A percentile compares a stretch with the other conserved stretches of the same genome.
phyloP scores from a whole-genome alignment of 768 basidiomycete species.

The Amanita rimosa region DNA sequence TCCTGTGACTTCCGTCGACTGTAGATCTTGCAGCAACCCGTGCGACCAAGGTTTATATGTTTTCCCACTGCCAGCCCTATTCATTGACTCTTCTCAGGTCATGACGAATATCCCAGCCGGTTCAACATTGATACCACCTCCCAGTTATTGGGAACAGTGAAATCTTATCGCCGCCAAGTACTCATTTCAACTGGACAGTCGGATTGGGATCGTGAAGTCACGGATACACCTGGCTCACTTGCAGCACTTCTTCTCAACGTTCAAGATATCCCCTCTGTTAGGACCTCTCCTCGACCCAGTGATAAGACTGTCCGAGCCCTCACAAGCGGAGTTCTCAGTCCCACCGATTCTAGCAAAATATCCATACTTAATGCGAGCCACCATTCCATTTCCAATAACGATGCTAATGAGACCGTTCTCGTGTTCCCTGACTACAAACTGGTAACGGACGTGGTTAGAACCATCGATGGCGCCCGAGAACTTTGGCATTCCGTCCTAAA shows the following conservation, averaged over 20 bases:
- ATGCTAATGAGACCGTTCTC: constrained; percentile 65
- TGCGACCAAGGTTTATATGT: constrained; percentile 54
- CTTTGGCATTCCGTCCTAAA: constrained; percentile 58
- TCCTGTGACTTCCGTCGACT: constrained; percentile 58
- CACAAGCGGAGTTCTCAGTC: constrained; percentile 44
- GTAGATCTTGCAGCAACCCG: constrained; percentile 65
- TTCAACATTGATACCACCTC: constrained; percentile 74
- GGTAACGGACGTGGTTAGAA: constrained; percentile 58
- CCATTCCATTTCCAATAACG: constrained; percentile 52
- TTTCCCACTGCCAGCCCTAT: constrained; percentile 11
- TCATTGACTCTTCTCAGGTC: constrained; percentile 29
- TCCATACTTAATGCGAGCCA: constrained; percentile 83
- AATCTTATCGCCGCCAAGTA: constrained; percentile 79
- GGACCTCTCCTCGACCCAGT: constrained; percentile 11
- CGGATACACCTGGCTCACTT: constrained; percentile 57
- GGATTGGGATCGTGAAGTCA: constrained; percentile 82
- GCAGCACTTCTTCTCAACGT: constrained; percentile 44
- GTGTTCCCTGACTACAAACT: constrained; percentile 91
- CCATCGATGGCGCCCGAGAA: constrained; percentile 51
- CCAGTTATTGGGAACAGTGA: constrained; percentile 77
- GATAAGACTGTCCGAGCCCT: constrained; percentile 19
- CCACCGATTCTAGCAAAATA: constrained; percentile 41
- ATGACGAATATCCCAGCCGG: constrained; percentile 61
- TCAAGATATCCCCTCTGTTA: constrained; percentile 17
- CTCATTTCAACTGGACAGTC: constrained; percentile 84